Evolutionary conservation across 495 filamentous ascomycete species (phyloP), one percentile per base, ranked within the genome.

Genomic region (Lepidopterella palustris): DNA sequence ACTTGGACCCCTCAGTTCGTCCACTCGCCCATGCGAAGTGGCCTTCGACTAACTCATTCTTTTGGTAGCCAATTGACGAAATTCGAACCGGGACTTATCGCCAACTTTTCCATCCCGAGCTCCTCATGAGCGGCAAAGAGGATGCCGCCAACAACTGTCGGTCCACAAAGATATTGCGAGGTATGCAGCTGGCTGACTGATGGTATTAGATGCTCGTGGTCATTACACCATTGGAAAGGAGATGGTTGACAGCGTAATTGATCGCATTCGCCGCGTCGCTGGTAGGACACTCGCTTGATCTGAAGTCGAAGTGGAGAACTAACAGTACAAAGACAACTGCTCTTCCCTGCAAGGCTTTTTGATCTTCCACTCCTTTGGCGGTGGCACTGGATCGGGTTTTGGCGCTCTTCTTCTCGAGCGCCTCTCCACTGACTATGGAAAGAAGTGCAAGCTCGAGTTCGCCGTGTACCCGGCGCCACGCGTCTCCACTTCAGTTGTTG

Each of bases 371-470:
- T 93, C 90, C 53, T 95, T 95, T 69, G 90, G 90, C 67, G 90
- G 90, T 72, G 90, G 90, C 77, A 95, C 90, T 61, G 90, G 90
- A 53, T 95, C 90, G 60, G 90, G 90, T 53, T 95, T 95, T 65
- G 90, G 90, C 74, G 87, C 90, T 58, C 82, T 95, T 24, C 79
- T 95, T 57, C 82, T 93, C 49, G 90, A 95, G 77, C 89, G 88
- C 62, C 85, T 95, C 31, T 86, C 90, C 25, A 86, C 86, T 63
- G 89, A 95, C 73, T 95, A 92, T 69, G 88, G 85, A 73, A 95
- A 93, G 84, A 95, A 95, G 81, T 89, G 84, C 78, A 95, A 95
- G 80, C 85, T 95, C 48, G 90, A 95, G 73, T 95, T 95, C 74
- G 83, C 88, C 47, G 83, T 95, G 66, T 95, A 95, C 76, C 90